Percentiles rank a stretch among this genome's conserved stretches.
Conservation (phyloP, 31 red algal genomes). For the Asparagopsis taxiformis region DNA sequence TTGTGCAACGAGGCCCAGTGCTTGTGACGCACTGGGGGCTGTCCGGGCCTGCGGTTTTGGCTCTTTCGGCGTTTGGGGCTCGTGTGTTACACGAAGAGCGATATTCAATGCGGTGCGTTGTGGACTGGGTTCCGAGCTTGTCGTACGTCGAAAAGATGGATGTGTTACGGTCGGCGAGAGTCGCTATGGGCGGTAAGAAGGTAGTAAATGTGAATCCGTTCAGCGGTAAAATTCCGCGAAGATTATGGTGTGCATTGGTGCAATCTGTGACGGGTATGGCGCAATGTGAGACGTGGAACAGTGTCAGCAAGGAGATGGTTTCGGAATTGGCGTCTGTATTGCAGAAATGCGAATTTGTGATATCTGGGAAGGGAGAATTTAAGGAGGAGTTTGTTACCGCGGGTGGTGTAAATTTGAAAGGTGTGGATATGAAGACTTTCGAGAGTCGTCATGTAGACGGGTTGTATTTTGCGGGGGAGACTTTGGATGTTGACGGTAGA, state of each 20-base stretch:
- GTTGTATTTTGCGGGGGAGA: slow-evolving; percentile 93
- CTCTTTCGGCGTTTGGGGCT: slow-evolving; percentile 84
- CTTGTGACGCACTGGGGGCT: slow-evolving; percentile 95
- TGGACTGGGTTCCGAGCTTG: slow-evolving; percentile 69
- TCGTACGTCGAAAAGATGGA: slow-evolving; percentile 5
- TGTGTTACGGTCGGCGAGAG: slow-evolving; percentile 14
- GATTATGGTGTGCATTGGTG: slow-evolving; percentile 49
- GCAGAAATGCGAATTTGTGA: slow-evolving; percentile 8
- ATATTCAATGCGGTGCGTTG: slow-evolving; percentile 40
- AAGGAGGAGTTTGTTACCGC: slow-evolving; percentile 99
- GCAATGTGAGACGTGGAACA: slow-evolving; percentile 31
- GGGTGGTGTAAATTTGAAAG: slow-evolving; percentile 76
- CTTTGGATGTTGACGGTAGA: slow-evolving; percentile 80
- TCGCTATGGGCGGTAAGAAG: slow-evolving; percentile 1
- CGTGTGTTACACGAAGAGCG: slow-evolving; percentile 48
- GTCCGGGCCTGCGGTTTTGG: slow-evolving; percentile 84
- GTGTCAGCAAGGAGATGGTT: slow-evolving; percentile 38
- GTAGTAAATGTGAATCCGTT: slow-evolving; percentile 48
- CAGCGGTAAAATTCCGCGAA: slow-evolving; percentile 29
- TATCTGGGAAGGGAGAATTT: slow-evolving; percentile 65
- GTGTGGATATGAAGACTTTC: slow-evolving; percentile 70
- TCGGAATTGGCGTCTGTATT: slow-evolving; percentile 33
- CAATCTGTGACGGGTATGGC: background rate
- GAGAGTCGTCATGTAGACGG: slow-evolving; percentile 61
- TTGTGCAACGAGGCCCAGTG: slow-evolving; percentile 72